Percentiles rank a stretch among this genome's conserved stretches.
These are phyloP conservation scores for Nelumbo lutea DNA, from an alignment of 164 flowering plant genomes.

Conservation along the genomic window DNA sequence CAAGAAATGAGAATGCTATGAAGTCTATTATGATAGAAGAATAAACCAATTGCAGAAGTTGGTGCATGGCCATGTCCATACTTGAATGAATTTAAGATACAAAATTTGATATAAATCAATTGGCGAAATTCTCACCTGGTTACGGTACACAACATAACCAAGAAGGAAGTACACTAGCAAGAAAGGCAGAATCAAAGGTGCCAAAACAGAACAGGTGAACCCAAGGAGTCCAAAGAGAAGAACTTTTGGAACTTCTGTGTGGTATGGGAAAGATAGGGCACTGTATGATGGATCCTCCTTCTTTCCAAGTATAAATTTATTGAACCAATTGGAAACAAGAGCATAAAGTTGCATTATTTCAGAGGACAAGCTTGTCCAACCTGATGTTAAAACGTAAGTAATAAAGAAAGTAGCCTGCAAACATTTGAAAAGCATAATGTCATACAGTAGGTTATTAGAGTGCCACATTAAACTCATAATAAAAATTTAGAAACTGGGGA, in stretches of 20 bases:
- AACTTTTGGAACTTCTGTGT: constrained; percentile 83
- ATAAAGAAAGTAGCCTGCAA: constrained; percentile 85
- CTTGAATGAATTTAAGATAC: no score
- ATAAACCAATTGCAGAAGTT: no score
- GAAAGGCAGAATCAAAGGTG: constrained; percentile 86
- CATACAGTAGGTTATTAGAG: neutral
- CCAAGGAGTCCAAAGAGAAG: constrained; percentile 89
- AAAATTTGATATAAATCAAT: neutral
- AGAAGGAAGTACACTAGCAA: constrained; percentile 71
- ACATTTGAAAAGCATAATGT: constrained; percentile 5
- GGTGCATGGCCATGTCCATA: no score
- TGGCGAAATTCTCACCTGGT: constrained; percentile 56
- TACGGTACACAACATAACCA: constrained; percentile 77
- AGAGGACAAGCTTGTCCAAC: constrained; percentile 81
- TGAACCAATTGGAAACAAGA: constrained; percentile 48
- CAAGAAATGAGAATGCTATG: no score
- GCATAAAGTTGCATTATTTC: constrained; percentile 74
- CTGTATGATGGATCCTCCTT: constrained; percentile 32
- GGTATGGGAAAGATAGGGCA: constrained; percentile 73
- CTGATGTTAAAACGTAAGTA: constrained; percentile 90
- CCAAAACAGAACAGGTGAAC: constrained; percentile 70
- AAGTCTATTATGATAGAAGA: no score
- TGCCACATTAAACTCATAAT: neutral
- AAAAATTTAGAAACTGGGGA: neutral
- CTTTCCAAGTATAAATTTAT: constrained; percentile 38